Evolutionary conservation across 2,329 filamentous ascomycete genomes (phyloP), one percentile per base, ranked within the genome.

Genomic region (Ceratocystis colombiana): DNA sequence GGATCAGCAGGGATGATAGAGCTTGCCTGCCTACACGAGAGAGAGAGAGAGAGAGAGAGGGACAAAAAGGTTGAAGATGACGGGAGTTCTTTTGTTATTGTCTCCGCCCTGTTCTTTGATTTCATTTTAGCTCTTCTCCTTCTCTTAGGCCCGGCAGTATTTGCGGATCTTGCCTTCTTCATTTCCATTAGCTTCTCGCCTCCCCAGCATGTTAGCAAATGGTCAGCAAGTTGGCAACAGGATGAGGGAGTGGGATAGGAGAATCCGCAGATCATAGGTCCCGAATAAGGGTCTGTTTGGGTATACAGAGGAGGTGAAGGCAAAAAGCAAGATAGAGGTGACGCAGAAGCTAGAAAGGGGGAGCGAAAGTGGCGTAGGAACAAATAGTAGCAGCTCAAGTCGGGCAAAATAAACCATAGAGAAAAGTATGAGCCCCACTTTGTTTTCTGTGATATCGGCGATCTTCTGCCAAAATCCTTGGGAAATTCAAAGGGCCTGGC

Each of bases 381-480:
- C n/a, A n/a, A 50, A 48, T 48, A 20, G 48, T 8, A 22, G 20
- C n/a, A 50, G 48, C 22, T 20, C 20, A 50, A 20, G n/a, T 7
- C n/a, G n/a, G n/a, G 22, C n/a, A 50, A 22, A 50, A 50, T 10
- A 5, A 50, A 12, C 17, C 17, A 25, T 3, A 50, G n/a, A 50
- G 22, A 50, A 50, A 50, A 50, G 37, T 5, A 15, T 22, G n/a
- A 10, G 48, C 48, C 48, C 48, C 48, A 10, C n/a, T 50, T 50
- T 50, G 22, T 50, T 50, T 50, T 50, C 20, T 20, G 6, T 50
- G n/a, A 20, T 20, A 50, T 50, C 48, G 48, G 48, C 20, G 48
- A 50, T 50, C 48, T 50, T 50, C n/a, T 50, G 48, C 48, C 48
- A 50, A 50, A 50, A 50, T 50, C 48, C 48, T 50, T 50, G n/a